Conservation (phyloP, 257 asterid genomes). For the Nicotiana attenuata region DNA sequence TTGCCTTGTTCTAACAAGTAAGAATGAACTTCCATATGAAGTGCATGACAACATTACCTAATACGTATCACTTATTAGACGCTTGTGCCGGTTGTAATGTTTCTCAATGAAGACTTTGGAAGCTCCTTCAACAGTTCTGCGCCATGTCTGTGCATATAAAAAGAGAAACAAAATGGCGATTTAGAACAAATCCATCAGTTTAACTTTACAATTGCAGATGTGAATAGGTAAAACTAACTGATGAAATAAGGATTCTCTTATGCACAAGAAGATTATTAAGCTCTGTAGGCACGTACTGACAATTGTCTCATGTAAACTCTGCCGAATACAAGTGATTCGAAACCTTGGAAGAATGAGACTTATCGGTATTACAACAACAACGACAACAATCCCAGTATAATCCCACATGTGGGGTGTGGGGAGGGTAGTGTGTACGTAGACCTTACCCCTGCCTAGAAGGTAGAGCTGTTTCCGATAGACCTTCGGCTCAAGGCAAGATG, state of each 20-base stretch:
- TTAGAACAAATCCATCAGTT: not conserved
- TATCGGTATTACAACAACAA: too few species aligned
- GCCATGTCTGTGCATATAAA: conserved; percentile 53
- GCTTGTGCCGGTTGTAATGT: conserved; percentile 67
- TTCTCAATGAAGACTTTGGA: conserved; percentile 74
- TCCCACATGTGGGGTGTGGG: too few species aligned
- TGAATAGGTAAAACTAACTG: not conserved
- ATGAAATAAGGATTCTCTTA: not conserved
- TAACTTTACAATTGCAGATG: too few species aligned
- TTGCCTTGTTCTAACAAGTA: not conserved
- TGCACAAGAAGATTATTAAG: not conserved
- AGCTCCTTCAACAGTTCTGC: conserved; percentile 68
- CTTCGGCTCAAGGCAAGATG: too few species aligned
- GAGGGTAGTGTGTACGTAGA: too few species aligned
- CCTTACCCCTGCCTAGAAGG: too few species aligned
- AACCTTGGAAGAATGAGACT: too few species aligned
- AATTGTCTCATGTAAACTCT: too few species aligned
- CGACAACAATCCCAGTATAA: too few species aligned
- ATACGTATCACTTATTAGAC: conserved; percentile 47
- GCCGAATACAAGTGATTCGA: too few species aligned
- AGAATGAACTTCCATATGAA: not conserved
- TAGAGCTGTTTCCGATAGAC: too few species aligned
- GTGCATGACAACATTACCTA: conserved; percentile 13
- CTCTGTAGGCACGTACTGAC: too few species aligned
- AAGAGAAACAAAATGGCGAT: not conserved